Evolutionary conservation across 495 filamentous ascomycete genomes (phyloP), one percentile per base, ranked within the genome.

Genomic region (Paragyromitra xinjiangensis): DNA sequence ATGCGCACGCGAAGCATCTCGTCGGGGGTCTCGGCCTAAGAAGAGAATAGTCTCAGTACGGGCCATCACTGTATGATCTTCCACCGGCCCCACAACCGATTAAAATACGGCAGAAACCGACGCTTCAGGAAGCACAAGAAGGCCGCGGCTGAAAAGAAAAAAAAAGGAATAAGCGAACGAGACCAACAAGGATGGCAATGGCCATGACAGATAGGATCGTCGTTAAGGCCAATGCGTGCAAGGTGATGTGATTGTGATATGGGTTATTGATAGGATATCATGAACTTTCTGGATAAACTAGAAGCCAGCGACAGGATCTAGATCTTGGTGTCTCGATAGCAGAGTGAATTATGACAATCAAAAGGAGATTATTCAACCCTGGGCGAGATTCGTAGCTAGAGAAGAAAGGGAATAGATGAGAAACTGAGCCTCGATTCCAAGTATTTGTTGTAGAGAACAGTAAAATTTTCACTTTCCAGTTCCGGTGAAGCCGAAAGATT

Each of bases 131-230:
- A 56, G n/a, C 26, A 42, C 8, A 50, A 69, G 65, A 26, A 45
- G 26, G 24, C 48, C 70, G 70, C 61, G 70, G 70, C 48, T 55
- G 61, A 66, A 42, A 68, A 56, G 8, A 22, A n/a, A 69, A 50
- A 44, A 14, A 68, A 67, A 67, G 16, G 11, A 59, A 55, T 16
- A 45, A 73, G 71, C 16, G 24, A 75, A 56, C n/a, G 64, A 42
- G 44, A 16, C 26, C 14, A 24, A 56, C 73, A 72, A 76, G 73
- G 73, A 76, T 76, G 67, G 73, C 67, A 76, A 76, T 71, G 67
- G 58, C 68, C 67, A 76, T 71, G 61, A 42, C 67, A 76, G 29
- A 64, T 64, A 72, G 24, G 73, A 76, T 76, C 68, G 59, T 76
- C 73, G 48, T 73, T 63, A 53, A 56, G 56, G 40, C 42, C 56